phyloP scores from a whole-genome alignment of 2,329 filamentous ascomycete genomes.

The Apiospora arundinis region DNA sequence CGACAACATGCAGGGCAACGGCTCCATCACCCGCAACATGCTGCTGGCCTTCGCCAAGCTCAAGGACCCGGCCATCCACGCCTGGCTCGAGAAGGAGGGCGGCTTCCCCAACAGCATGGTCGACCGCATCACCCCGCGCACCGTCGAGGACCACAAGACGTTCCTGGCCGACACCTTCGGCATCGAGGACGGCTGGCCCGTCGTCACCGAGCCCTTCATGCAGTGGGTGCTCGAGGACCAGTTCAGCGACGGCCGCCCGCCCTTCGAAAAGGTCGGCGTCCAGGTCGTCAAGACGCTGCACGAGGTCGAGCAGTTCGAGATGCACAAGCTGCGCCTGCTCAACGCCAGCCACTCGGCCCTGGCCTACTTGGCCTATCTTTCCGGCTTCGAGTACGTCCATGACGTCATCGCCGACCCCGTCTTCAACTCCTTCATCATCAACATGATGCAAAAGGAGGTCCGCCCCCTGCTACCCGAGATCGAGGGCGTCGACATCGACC shows the following conservation, averaged over 20 bases:
- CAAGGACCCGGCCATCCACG: constrained; percentile 52
- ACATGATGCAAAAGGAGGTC: constrained; percentile 63
- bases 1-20: constrained; percentile 65
- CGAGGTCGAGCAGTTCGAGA: constrained; percentile 60
- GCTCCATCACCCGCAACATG: constrained; percentile 59
- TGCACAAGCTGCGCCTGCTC: constrained; percentile 61
- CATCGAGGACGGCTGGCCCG: constrained; percentile 58
- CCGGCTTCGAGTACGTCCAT: constrained; percentile 60
- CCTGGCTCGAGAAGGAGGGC: constrained; percentile 55
- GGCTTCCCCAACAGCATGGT: constrained; percentile 63
- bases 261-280: constrained; percentile 58
- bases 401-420: constrained; percentile 57
- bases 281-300: constrained; percentile 59
- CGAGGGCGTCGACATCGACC: constrained; percentile 55
- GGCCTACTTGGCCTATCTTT: constrained; percentile 57
- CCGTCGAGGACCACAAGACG: constrained; percentile 50
- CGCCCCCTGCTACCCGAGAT: constrained; percentile 59
- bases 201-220: constrained; percentile 62
- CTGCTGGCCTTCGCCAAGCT: constrained; percentile 56
- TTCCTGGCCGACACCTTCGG: constrained; percentile 51
- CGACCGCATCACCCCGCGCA: constrained; percentile 61
- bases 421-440: constrained; percentile 54
- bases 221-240: constrained; percentile 63
- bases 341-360: constrained; percentile 60
- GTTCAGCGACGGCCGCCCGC: constrained; percentile 56